These are phyloP conservation scores for Neurospora sp. DNA, from an alignment of 495 filamentous ascomycete species.

Conservation along the genomic window DNA sequence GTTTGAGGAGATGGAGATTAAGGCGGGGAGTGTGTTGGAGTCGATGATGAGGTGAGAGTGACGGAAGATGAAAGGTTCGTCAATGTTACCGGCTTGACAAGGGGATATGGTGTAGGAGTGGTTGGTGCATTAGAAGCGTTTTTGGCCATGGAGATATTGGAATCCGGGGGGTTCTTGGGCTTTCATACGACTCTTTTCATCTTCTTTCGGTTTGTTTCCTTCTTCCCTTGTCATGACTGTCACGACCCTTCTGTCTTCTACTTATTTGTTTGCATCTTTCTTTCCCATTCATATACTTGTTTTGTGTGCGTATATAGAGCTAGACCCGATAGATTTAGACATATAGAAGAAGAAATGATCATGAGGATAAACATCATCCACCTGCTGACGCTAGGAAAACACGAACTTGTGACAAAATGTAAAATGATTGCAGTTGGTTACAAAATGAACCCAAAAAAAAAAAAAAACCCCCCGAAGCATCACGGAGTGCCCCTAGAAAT, in stretches of 20 bases:
- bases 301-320: neutral
- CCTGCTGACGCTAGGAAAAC: too few species aligned
- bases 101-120: neutral
- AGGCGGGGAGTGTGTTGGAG: neutral
- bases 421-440: too few species aligned
- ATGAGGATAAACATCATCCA: neutral
- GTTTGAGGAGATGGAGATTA: neutral
- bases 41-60: neutral
- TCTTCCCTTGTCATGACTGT: neutral
- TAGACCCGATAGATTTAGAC: neutral
- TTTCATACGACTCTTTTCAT: neutral
- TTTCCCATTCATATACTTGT: neutral
- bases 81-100: neutral
- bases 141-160: neutral
- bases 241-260: neutral
- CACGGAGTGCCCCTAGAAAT: neutral
- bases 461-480: too few species aligned
- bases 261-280: neutral
- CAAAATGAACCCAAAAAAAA: neutral
- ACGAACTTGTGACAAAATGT: too few species aligned
- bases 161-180: neutral
- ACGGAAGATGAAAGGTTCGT: neutral
- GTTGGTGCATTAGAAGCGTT: neutral
- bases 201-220: neutral
- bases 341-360: neutral